Conservation (phyloP, 345 rosid genomes). For the Eucalyptus lansdowneana region DNA sequence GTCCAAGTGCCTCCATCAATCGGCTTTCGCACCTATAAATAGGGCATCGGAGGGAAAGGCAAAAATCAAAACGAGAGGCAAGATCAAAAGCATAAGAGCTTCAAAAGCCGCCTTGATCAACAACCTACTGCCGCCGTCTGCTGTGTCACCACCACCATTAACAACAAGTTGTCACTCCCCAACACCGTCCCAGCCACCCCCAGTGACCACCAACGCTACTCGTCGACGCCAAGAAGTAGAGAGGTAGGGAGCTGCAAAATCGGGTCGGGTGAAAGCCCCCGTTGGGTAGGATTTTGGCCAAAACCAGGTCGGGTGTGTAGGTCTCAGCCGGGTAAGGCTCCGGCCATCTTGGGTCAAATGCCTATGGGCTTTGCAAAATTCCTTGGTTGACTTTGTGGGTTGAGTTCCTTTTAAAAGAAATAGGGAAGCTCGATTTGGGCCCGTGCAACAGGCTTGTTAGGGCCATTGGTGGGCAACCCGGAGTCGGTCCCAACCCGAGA, state of each 20-base stretch:
- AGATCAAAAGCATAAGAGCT: too few species aligned
- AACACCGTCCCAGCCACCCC: accelerated
- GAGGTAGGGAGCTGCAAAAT: too few species aligned
- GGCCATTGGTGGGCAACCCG: accelerated
- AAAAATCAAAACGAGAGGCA: accelerated
- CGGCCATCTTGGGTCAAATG: too few species aligned
- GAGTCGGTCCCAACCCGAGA: accelerated
- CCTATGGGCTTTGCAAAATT: too few species aligned
- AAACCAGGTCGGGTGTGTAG: accelerated
- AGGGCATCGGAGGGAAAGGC: too few species aligned
- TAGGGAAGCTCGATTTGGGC: accelerated
- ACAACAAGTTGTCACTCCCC: accelerated
- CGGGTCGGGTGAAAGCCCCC: accelerated
- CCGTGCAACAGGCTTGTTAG: accelerated
- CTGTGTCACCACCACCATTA: accelerated
- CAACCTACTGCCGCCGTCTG: accelerated
- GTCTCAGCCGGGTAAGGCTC: accelerated
- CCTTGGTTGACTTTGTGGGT: accelerated
- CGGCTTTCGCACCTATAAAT: accelerated
- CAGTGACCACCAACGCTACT: accelerated
- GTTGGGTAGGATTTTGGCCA: too few species aligned
- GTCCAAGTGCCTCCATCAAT: accelerated
- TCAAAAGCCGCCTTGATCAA: accelerated
- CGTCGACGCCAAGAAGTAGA: accelerated
- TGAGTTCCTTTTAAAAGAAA: too few species aligned